Evolutionary conservation across 345 rosid species (phyloP).

Genomic region (Hirschfeldia incana): DNA sequence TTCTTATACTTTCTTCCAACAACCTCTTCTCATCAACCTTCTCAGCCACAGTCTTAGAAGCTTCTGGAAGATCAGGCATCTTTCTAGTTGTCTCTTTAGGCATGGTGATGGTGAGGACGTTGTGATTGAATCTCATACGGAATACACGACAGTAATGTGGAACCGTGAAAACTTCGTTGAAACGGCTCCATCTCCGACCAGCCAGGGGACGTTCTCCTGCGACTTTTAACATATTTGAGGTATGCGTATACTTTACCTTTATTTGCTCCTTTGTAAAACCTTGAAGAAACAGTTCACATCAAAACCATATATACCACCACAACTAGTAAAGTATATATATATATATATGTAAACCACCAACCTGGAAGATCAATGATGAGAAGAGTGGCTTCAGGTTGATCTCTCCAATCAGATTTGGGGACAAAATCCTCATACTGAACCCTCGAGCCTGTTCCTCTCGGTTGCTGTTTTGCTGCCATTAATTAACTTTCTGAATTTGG

Average conservation of each 20-base stretch:
- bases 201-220: constrained; percentile 45
- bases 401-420: constrained; percentile 52
- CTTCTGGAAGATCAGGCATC: not conserved
- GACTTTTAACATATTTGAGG: constrained; percentile 40
- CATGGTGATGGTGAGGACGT: constrained; percentile 50
- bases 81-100: constrained; percentile 41
- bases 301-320: not conserved
- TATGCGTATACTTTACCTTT: constrained; percentile 42
- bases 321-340: not conserved
- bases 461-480: constrained; percentile 40
- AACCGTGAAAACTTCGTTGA: constrained; percentile 47
- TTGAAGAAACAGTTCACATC: constrained; percentile 20
- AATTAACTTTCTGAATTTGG: not conserved
- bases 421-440: constrained; percentile 43
- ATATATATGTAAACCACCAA: not conserved
- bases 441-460: constrained; percentile 15
- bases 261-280: constrained; percentile 61
- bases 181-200: constrained; percentile 17
- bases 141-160: constrained; percentile 58
- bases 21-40: constrained; percentile 18
- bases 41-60: not conserved
- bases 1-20: constrained; percentile 13
- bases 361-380: not conserved
- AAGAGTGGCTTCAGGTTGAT: constrained; percentile 36
- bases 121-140: constrained; percentile 42